Base-by-base conservation (phyloP, 2,329 filamentous ascomycete species). In the Scedosporium aurantiacum region DNA sequence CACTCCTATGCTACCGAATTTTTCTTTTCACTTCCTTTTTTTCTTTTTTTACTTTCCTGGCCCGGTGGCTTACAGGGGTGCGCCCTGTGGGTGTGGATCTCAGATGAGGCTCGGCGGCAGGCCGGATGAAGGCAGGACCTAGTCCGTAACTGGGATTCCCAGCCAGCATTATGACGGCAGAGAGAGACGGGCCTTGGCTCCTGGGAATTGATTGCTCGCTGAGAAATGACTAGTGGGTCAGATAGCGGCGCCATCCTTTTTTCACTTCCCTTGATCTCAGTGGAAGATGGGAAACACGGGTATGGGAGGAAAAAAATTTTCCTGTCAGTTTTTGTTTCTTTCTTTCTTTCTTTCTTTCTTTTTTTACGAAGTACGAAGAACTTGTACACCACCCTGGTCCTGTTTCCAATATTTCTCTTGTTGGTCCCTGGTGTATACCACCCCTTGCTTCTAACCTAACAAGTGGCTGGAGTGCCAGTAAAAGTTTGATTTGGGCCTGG, bases 101-200 rank as follows among this genome's bases (percentile, higher is more conserved):
- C 50, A 54, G 50, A 54, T 54, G 50, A 54, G 50, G 50, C 50
- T 54, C 50, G 50, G 50, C 50, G 50, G 50, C 50, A 54, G 50
- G 50, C 50, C 50, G 50, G 50, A 54, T 54, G 50, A 54, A 54
- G 50, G 23, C 50, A 54, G 50, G 50, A 14, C 43, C 43, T 47
- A 47, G 43, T 47, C 43, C 43, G n/a, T 23, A 27, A 23, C 50
- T 23, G 50, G 50, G 50, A 23, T 54, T 25, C 43, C 43, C 16
- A 47, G 43, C 50, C 21, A 54, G 50, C 18, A 54, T 54, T 28
- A 54, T 54, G 50, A 54, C 50, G 50, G 50, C 50, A 14, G 18
- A 27, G 3, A 21, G 23, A 23, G 4, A 47, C n/a, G 43, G 43
- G 8, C 21, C 43, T 47, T 47, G n/a, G 16, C 18, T 18, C 5